phyloP scores from a whole-genome alignment of 164 flowering plant genomes.

The Umbellularia californica region DNA sequence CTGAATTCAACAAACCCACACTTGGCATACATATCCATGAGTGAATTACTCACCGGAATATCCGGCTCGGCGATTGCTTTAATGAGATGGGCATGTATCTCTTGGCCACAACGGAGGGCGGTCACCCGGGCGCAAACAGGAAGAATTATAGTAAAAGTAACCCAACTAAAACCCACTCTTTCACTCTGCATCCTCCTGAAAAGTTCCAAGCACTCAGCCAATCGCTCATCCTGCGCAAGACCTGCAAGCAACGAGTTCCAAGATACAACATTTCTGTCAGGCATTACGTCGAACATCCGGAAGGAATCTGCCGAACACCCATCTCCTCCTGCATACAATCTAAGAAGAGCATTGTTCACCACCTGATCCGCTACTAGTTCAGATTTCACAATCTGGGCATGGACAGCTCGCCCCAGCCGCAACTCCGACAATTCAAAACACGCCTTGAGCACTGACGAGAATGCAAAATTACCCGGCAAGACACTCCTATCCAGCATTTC shows the following conservation, averaged over 20 bases:
- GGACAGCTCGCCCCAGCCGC: slow-evolving; percentile 28
- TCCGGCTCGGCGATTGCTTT: slow-evolving; percentile 32
- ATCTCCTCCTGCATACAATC: slow-evolving; percentile 23
- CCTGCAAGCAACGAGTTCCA: slow-evolving; percentile 37
- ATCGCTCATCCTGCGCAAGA: slow-evolving; percentile 13
- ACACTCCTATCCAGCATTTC: slow-evolving; percentile 17
- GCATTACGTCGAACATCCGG: slow-evolving; percentile 39
- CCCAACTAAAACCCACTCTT: slow-evolving; percentile 38
- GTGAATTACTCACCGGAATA: slow-evolving; percentile 27
- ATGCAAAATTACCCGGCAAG: slow-evolving; percentile 18
- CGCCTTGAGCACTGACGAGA: slow-evolving; percentile 37
- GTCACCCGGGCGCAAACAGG: slow-evolving; percentile 27
- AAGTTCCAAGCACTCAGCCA: slow-evolving; percentile 26
- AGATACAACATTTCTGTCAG: slow-evolving; percentile 33
- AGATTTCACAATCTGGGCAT: slow-evolving; percentile 36
- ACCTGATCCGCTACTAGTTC: slow-evolving; percentile 34
- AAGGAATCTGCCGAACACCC: slow-evolving; percentile 27
- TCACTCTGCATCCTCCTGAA: slow-evolving; percentile 27
- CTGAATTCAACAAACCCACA: slow-evolving; percentile 37
- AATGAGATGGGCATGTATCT: slow-evolving; percentile 39
- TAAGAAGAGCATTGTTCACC: slow-evolving; percentile 38
- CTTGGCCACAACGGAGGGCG: slow-evolving; percentile 28
- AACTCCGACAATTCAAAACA: slow-evolving; percentile 18
- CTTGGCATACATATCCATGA: slow-evolving; percentile 44
- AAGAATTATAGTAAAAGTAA: slow-evolving; percentile 31